Evolutionary conservation across 495 filamentous ascomycete species (phyloP).

Genomic region (Parachaetomium inaequale): DNA sequence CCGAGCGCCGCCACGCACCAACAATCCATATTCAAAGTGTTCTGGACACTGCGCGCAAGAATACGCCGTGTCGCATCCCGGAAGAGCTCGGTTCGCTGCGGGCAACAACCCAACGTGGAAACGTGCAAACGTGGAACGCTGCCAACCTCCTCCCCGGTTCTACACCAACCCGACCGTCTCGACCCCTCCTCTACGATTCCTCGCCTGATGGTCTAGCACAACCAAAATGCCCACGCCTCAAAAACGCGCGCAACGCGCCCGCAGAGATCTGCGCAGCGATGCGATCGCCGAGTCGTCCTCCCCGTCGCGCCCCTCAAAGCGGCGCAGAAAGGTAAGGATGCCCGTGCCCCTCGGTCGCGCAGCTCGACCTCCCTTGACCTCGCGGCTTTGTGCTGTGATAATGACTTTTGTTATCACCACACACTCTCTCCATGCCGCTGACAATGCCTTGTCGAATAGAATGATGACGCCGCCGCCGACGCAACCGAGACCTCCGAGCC

Average conservation of each 20-base stretch:
- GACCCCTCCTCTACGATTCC: conserved; percentile 3
- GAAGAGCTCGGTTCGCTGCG: background rate
- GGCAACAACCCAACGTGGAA: no score
- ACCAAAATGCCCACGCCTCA: conserved; percentile 40
- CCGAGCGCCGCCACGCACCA: background rate
- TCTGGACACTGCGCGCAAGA: background rate
- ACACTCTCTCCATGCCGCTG: conserved; percentile 14
- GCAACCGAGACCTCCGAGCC: conserved; percentile 22
- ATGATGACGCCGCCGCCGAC: conserved; percentile 25
- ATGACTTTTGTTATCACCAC: conserved; percentile 4
- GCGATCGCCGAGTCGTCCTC: conserved; percentile 53
- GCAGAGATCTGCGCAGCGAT: conserved; percentile 40
- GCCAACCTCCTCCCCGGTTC: background rate
- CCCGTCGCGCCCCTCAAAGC: conserved; percentile 66
- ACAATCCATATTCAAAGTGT: background rate
- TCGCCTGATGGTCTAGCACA: conserved; percentile 25
- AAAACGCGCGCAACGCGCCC: conserved; percentile 43
- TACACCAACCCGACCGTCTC: background rate
- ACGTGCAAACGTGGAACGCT: no score
- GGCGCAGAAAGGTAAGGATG: conserved; percentile 67
- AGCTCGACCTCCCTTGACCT: conserved; percentile 24
- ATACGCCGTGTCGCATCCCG: conserved; percentile 8
- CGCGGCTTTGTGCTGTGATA: background rate
- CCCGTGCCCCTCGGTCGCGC: conserved; percentile 23
- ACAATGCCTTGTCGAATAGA: conserved; percentile 13